These are phyloP conservation scores for Parachaetomium inaequale DNA, from an alignment of 495 filamentous ascomycete genomes.

Conservation along the genomic window DNA sequence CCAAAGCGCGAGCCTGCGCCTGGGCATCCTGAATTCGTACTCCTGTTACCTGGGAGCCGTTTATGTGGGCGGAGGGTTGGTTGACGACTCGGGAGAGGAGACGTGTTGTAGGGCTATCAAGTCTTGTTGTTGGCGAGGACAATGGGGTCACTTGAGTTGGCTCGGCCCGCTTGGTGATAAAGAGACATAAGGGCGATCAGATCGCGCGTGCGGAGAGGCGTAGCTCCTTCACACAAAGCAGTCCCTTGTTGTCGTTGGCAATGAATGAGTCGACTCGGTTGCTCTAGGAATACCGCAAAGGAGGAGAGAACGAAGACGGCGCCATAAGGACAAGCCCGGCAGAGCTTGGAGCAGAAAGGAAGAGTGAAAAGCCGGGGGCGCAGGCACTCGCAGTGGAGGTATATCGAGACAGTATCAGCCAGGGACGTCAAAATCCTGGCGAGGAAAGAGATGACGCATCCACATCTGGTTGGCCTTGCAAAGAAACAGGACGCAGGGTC, in stretches of 20 bases:
- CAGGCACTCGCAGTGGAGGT: constrained; percentile 10
- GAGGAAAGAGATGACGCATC: constrained; percentile 13
- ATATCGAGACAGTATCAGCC: constrained; percentile 11
- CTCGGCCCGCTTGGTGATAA: background rate
- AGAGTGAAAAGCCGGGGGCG: background rate
- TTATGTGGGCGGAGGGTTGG: background rate
- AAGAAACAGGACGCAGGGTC: constrained; percentile 13
- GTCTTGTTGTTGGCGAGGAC: background rate
- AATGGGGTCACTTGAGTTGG: constrained; percentile 7
- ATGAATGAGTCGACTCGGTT: constrained; percentile 7
- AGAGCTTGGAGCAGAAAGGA: constrained; percentile 3
- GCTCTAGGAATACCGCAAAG: constrained; percentile 1
- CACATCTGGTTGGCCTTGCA: constrained; percentile 5
- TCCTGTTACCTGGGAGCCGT: background rate
- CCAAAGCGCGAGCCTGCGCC: constrained; percentile 19
- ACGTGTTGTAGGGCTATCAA: background rate
- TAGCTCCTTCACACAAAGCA: constrained; percentile 12
- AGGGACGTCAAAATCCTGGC: background rate
- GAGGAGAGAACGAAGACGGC: background rate
- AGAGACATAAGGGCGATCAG: background rate
- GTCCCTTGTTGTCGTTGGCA: constrained; percentile 4
- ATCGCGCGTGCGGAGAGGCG: background rate
- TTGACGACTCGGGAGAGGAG: background rate
- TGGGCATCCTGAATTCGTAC: constrained; percentile 19
- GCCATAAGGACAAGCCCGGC: background rate